Conservation (phyloP, 177 flowering plant species). For the Vitis hybrid region DNA sequence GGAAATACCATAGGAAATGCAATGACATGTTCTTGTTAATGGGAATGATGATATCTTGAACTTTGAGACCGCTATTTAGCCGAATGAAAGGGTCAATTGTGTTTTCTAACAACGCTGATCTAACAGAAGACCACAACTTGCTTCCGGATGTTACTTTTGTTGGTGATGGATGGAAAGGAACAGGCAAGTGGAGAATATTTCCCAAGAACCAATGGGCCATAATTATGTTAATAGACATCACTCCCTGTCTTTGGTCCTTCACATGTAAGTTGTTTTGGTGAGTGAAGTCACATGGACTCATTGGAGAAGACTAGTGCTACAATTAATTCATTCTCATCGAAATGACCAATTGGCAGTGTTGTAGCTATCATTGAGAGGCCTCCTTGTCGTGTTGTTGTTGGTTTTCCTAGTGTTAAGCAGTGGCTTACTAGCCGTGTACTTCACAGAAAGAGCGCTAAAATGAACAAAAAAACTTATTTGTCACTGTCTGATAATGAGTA, state of each 20-base stretch:
- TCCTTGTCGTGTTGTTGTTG: constrained; percentile 71
- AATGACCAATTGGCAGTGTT: constrained; percentile 86
- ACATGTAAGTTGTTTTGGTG: neutral
- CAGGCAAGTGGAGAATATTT: constrained; percentile 28
- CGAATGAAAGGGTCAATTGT: constrained; percentile 72
- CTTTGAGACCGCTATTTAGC: constrained; percentile 6
- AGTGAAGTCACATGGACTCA: constrained; percentile 18
- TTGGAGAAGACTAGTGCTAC: constrained; percentile 49
- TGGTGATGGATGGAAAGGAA: constrained; percentile 44
- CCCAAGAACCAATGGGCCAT: constrained; percentile 14
- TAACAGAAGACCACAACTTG: constrained; percentile 29
- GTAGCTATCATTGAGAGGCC: constrained; percentile 71
- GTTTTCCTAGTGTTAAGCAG: constrained; percentile 64
- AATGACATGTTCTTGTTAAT: no score
- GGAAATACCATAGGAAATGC: no score
- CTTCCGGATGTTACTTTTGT: constrained; percentile 16
- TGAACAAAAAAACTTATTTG: constrained; percentile 18
- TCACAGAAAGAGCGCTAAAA: constrained; percentile 33
- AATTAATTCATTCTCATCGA: constrained; percentile 51
- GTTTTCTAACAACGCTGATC: constrained; percentile 20
- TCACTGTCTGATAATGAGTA: constrained; percentile 33
- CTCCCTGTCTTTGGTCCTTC: constrained; percentile 14
- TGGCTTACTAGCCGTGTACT: constrained; percentile 42
- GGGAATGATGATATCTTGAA: no score
- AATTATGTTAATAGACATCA: constrained; percentile 19